phyloP scores from a whole-genome alignment of 768 basidiomycete species.

The Rhizopogon rudus region DNA sequence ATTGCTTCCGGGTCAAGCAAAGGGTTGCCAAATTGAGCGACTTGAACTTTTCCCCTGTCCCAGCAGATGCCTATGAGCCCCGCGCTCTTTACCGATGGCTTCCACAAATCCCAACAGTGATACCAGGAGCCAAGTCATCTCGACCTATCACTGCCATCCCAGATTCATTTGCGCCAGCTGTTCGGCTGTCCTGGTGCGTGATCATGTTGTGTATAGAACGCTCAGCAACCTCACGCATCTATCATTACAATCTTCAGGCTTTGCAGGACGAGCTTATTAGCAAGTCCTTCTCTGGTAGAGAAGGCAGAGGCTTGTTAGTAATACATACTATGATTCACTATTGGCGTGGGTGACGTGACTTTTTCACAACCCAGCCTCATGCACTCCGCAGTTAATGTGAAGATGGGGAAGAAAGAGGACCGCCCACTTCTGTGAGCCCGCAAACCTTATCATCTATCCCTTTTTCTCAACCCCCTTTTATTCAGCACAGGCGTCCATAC shows the following conservation, averaged over 20 bases:
- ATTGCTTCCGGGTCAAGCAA: not conserved
- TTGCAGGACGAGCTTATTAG: constrained; percentile 83
- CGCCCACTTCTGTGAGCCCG: constrained; percentile 58
- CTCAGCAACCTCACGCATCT: not conserved
- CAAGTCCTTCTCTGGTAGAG: constrained; percentile 80
- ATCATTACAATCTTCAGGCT: constrained; percentile 36
- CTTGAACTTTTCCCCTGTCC: not conserved
- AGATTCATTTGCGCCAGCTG: constrained; percentile 66
- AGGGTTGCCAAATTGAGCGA: constrained; percentile 2
- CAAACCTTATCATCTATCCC: constrained; percentile 4
- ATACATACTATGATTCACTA: not conserved
- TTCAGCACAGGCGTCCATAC: constrained; percentile 74
- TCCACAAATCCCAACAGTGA: constrained; percentile 29
- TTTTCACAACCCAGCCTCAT: constrained; percentile 46
- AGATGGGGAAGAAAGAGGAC: constrained; percentile 69
- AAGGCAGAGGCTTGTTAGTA: constrained; percentile 76
- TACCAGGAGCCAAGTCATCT: constrained; percentile 52
- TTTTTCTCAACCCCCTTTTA: not conserved
- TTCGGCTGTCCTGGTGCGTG: constrained; percentile 62
- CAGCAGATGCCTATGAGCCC: not conserved
- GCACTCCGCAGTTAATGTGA: constrained; percentile 74
- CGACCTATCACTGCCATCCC: constrained; percentile 62
- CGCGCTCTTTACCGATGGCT: not conserved
- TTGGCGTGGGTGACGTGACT: not conserved
- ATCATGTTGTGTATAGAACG: not conserved